Evolutionary conservation across 1,284 basidiomycete species (phyloP), one percentile per base, ranked within the genome.

Genomic region (Ceratobasidium sp.): DNA sequence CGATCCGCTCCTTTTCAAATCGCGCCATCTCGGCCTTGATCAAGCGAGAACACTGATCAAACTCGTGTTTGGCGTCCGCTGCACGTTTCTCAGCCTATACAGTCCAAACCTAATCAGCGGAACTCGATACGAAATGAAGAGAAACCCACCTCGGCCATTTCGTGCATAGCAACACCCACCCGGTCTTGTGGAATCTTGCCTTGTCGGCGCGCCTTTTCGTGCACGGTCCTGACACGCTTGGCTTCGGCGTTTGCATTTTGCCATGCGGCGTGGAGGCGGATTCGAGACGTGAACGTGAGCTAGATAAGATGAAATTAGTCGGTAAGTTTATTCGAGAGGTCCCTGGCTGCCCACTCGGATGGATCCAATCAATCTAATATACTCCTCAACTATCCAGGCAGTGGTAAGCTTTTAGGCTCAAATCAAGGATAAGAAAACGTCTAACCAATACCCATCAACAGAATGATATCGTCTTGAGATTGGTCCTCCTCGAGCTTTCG

Each of bases 1-100:
- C 90, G 37, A 98, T 89, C 56, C 96, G 89, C 82, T 98, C 96
- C 79, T 90, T 88, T 83, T 99, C 97, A 80, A 99, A 98, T 41
- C 96, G 85, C n/a, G 89, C 90, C 79, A 98, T 90, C 83, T 99
- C 98, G 3, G 87, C 84, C 83, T 98, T 98, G 79, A 96, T 91
- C 31, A 98, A 84, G 77, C 90, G 90, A 34, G 94, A 92, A 6
- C 93, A 91, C 37, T 92, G 88, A 58, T 98, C 95, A 80, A 94
- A 99, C 77, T 98, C 94, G 69, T 90, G 88, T 79, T 92, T 92
- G 0, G 91, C 87, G 64, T 96, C 94, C 59, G 92, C 82, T 2
- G 91, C 90, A 39, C 90, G 88, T 73, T 94, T 86, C 81, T 98
- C 96, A 0, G 92, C 91, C 95, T 95, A 58, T 51, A 22, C 24